phyloP scores from a whole-genome alignment of 192 early-diverging fungal species.

The Umbelopsis sp. region DNA sequence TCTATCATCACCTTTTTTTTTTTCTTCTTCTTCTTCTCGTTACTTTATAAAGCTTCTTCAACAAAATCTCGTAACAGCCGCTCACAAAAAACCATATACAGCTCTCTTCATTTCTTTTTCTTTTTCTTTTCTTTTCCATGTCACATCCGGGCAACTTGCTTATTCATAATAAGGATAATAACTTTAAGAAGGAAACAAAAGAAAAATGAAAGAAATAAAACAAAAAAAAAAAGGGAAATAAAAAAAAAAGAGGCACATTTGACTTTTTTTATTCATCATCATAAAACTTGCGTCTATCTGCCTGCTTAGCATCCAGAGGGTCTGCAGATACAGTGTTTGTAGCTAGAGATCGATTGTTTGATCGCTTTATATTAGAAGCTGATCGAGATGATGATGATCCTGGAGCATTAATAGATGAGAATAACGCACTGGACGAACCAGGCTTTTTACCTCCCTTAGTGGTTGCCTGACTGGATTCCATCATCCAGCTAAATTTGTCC shows the following conservation, averaged over 20 bases:
- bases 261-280: background rate
- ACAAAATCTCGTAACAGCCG: background rate
- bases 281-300: slow-evolving; percentile 25
- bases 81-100: background rate
- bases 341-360: background rate
- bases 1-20: background rate
- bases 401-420: background rate
- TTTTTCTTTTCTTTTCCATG: background rate
- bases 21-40: background rate
- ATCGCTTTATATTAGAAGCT: background rate
- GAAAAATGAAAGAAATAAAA: slow-evolving; percentile 18
- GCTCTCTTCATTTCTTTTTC: slow-evolving; percentile 2
- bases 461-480: background rate
- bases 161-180: background rate
- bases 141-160: slow-evolving; percentile 2
- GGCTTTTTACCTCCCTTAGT: background rate
- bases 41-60: background rate
- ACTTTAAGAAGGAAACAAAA: background rate
- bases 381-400: background rate
- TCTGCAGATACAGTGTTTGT: slow-evolving; percentile 14
- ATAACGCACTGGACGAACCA: background rate
- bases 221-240: background rate
- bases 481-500: slow-evolving; percentile 33
- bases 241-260: background rate
- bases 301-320: slow-evolving; percentile 36